These are phyloP conservation scores for Metrosideros polymorpha DNA, from an alignment of 441 rosid genomes.

Conservation along the genomic window DNA sequence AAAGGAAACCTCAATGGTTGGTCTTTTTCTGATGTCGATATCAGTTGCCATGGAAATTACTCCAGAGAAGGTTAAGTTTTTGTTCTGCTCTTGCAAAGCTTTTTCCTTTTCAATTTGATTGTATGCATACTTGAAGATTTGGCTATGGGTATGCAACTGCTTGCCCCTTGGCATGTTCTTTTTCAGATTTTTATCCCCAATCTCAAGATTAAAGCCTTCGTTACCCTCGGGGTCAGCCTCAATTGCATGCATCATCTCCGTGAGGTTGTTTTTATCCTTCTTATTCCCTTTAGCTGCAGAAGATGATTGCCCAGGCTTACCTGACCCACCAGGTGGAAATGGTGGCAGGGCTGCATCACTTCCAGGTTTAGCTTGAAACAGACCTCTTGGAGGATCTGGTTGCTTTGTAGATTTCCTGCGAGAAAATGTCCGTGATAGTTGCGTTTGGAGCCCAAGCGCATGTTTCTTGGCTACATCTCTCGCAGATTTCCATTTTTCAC, in stretches of 20 bases:
- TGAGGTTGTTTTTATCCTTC: constrained; percentile 51
- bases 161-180: constrained; percentile 74
- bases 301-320: constrained; percentile 23
- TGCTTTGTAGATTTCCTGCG: constrained; percentile 42
- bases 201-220: constrained; percentile 65
- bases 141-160: constrained; percentile 84
- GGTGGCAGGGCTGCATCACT: constrained; percentile 37
- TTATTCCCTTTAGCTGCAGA: constrained; percentile 30
- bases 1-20: constrained; percentile 63
- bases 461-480: constrained; percentile 78
- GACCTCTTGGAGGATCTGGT: constrained; percentile 26
- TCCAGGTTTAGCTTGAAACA: constrained; percentile 36
- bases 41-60: constrained; percentile 81
- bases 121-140: constrained; percentile 92
- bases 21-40: constrained; percentile 57
- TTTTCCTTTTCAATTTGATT: constrained; percentile 94
- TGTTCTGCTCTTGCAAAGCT: constrained; percentile 77
- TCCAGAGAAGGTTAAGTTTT: constrained; percentile 87
- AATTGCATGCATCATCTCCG: constrained; percentile 70
- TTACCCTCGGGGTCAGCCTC: constrained; percentile 57
- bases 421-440: constrained; percentile 79
- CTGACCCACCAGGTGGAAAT: constrained; percentile 20
- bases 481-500: constrained; percentile 92
- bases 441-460: constrained; percentile 56
- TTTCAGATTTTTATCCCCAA: constrained; percentile 62